These are phyloP conservation scores for Pyrenophora graminea DNA, from an alignment of 2,329 filamentous ascomycete species.

Conservation along the genomic window DNA sequence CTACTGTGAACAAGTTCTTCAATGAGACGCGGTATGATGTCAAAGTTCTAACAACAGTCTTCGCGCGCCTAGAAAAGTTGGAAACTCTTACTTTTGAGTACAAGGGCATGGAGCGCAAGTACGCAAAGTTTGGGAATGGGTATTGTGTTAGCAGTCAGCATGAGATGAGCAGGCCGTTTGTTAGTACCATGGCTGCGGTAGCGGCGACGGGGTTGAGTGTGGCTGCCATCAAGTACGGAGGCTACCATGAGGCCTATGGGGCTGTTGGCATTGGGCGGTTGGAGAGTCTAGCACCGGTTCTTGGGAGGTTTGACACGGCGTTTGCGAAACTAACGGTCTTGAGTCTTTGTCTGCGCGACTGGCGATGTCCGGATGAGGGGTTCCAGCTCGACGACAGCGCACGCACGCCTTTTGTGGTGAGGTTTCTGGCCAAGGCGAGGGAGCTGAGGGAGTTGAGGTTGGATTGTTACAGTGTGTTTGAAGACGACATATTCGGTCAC, in stretches of 20 bases:
- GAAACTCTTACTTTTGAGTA: conserved; percentile 16
- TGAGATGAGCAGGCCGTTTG: conserved; percentile 38
- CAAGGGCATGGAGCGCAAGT: conserved; percentile 19
- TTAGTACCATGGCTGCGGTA: conserved; percentile 29
- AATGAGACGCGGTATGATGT: conserved; percentile 34
- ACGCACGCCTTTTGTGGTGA: conserved; percentile 31
- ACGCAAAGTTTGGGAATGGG: conserved; percentile 17
- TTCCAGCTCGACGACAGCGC: conserved; percentile 23
- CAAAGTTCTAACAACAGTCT: conserved; percentile 23
- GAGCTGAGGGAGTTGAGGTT: conserved; percentile 24
- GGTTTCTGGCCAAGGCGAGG: conserved; percentile 31
- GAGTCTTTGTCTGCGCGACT: conserved; percentile 34
- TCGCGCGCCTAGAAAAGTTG: conserved; percentile 13
- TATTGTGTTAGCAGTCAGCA: conserved; percentile 32
- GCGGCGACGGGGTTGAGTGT: conserved; percentile 16
- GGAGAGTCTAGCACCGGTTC: conserved; percentile 22
- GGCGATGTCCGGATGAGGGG: conserved; percentile 28
- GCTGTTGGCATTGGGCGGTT: conserved; percentile 29
- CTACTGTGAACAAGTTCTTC: conserved; percentile 22
- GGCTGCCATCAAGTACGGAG: conserved; percentile 5
- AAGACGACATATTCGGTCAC: conserved; percentile 27
- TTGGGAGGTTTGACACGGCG: conserved; percentile 14
- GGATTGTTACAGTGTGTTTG: conserved; percentile 31
- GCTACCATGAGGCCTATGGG: conserved; percentile 8
- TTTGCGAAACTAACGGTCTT: conserved; percentile 24